Evolutionary conservation across 345 rosid species (phyloP), one percentile per base, ranked within the genome.

Genomic region (Geranium brycei): DNA sequence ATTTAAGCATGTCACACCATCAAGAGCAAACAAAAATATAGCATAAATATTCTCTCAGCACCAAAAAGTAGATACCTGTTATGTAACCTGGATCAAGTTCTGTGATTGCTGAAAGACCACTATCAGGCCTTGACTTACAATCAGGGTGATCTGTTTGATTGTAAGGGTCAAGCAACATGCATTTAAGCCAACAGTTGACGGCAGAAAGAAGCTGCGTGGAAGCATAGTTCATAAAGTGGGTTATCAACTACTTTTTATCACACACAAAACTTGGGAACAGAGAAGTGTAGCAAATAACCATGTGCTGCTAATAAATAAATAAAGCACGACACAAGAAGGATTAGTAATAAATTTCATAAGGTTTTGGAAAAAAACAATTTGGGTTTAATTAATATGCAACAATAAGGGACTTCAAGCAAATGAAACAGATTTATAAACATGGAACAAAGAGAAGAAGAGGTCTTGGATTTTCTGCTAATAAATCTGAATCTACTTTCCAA

Each of bases 141-240:
- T 90, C 95, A 15, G 97, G 96, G 75, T 93, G 91, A 76, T 93
- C 99, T 17, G 96, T 90, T 81, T 93, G 95, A 64, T 88, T 90
- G 79, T 88, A 85, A 61, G 99, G 99, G 60, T 93, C 96, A 15
- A 93, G 81, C 60, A 83, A 63, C 87, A 93, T 81, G 70, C 97
- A 93, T 76, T 93, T 93, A 71, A 85, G 96, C 99, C 99, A 93
- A 76, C 99, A 93, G 74, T 93, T 90, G 14, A 93, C 99, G 55
- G 99, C 91, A 69, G 99, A 93, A 53, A 93, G 91, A 64, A 90
- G 86, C 99, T 93, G 91, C 69, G 55, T 51, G 57, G 61, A 38
- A 18, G 4, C 31, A 35, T 57, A 66, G 66, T 64, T 61, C 62
- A 66, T 14, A 14, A 19, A 60, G 23, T 14, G 7, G 28, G 53